Evolutionary conservation across 2,329 filamentous ascomycete genomes (phyloP), one percentile per base, ranked within the genome.

Genomic region (Bipolaris victoriae): DNA sequence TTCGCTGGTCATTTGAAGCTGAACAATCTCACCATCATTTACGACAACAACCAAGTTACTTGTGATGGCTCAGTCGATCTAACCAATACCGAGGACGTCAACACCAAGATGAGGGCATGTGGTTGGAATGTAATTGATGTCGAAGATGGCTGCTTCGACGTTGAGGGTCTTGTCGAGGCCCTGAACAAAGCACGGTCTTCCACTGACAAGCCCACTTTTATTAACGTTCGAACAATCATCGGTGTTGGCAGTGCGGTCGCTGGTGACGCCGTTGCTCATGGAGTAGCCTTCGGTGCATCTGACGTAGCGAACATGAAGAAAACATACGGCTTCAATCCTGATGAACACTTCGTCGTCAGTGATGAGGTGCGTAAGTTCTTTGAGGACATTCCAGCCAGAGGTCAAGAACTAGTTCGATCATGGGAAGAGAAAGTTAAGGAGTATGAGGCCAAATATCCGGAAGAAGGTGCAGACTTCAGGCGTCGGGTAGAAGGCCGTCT

Each of bases 1-100:
- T 78, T 86, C 5, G 84, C 84, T 5, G 84, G 84, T 1, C 83
- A 86, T 67, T 78, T 80, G 69, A 79, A 77, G 60, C 75, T 87
- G 9, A 81, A 83, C 72, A 87, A 87, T 67, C 72, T 87, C 1
- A 81, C 80, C 3, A 71, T 87, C 24, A 82, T 86, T 45, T 87
- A 87, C 61, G 85, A 87, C 62, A 86, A 87, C 71, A 86, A 87
- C 68, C 81, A 84, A 63, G 76, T 87, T 46, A 86, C 84, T 5
- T 86, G 84, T 63, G 84, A 86, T 55, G 84, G 85, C 1, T 80
- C 78, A 2, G 79, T 86, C 2, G 83, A 86, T 67, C 74, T 81
- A 40, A 79, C 79, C 2, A 85, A 84, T 58, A 83, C 79, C 3
- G 69, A 87, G 62, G 83, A 86, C 44, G 76, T 85, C 63, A 85